A percentile compares a stretch with the other conserved stretches of the same genome.
Conservation (phyloP, 2,329 filamentous ascomycete species). For the Alternaria arbusti region DNA sequence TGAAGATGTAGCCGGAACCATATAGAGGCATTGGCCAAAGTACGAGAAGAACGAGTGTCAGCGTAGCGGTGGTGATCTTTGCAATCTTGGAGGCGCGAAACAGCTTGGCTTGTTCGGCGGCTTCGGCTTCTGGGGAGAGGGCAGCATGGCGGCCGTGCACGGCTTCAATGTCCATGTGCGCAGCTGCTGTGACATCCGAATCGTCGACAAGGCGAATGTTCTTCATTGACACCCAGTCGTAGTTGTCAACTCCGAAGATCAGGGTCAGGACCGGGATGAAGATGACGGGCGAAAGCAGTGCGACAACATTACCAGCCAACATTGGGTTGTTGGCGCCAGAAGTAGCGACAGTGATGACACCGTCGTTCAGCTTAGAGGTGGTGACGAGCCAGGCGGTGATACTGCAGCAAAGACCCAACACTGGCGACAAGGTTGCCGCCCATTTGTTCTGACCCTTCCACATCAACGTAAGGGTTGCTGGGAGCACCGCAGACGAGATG, state of each 20-base stretch:
- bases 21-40: conserved; percentile 95
- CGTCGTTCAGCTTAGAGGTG: conserved; percentile 42
- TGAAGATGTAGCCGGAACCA: conserved; percentile 80
- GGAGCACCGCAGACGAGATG: conserved; percentile 83
- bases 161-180: conserved; percentile 67
- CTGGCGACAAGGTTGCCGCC: conserved; percentile 71
- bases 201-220: conserved; percentile 80
- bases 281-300: conserved; percentile 75
- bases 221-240: conserved; percentile 85
- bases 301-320: conserved; percentile 84
- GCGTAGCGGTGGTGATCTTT: conserved; percentile 62
- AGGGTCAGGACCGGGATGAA: conserved; percentile 78
- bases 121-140: conserved; percentile 38
- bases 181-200: conserved; percentile 68
- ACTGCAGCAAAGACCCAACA: conserved; percentile 71
- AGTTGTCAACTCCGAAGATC: conserved; percentile 72
- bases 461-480: conserved; percentile 77
- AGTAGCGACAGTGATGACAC: conserved; percentile 40
- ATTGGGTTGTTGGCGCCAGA: conserved; percentile 78
- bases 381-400: conserved; percentile 59
- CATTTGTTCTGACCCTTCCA: conserved; percentile 82
- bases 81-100: conserved; percentile 58
- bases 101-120: conserved; percentile 52
- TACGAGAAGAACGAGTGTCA: conserved; percentile 75
- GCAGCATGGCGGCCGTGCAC: conserved; percentile 52